A percentile compares a stretch with the other conserved stretches of the same genome.
Conservation (phyloP, 1,284 basidiomycete genomes). For the Singerocomus rubriflavus region DNA sequence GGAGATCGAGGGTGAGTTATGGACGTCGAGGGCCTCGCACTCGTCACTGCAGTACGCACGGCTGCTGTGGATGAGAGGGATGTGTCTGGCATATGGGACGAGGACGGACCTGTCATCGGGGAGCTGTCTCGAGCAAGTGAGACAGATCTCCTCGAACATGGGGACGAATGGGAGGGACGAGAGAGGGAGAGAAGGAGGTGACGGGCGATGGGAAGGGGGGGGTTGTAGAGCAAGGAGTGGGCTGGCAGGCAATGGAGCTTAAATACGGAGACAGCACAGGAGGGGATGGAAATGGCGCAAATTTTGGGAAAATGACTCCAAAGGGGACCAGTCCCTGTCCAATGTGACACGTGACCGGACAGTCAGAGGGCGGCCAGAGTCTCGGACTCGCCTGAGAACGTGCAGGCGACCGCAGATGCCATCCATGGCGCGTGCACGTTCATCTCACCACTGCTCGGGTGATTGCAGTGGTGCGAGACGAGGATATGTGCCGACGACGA, state of each 20-base stretch:
- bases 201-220: slow-evolving; percentile 12
- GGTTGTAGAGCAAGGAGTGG: slow-evolving; percentile 20
- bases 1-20: slow-evolving; percentile 61
- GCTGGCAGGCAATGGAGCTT: slow-evolving; percentile 20
- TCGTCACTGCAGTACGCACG: slow-evolving; percentile 72
- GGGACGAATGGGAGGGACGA: slow-evolving; percentile 8
- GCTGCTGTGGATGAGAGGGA: slow-evolving; percentile 37
- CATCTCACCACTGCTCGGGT: too few species aligned
- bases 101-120: slow-evolving; percentile 55
- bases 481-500: too few species aligned
- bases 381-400: too few species aligned
- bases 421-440: too few species aligned
- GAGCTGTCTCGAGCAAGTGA: slow-evolving; percentile 63
- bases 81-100: slow-evolving; percentile 19
- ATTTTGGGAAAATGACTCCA: slow-evolving; percentile 35
- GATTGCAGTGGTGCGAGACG: too few species aligned
- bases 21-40: slow-evolving; percentile 60
- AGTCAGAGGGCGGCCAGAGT: too few species aligned
- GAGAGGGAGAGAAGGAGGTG: neutral
- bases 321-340: slow-evolving; percentile 23
- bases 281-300: slow-evolving; percentile 36
- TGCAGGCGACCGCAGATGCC: too few species aligned
- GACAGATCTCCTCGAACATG: slow-evolving; percentile 77
- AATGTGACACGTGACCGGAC: slow-evolving; percentile 27
- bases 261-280: slow-evolving; percentile 37